Evolutionary conservation across 2,329 filamentous ascomycete species (phyloP), one percentile per base, ranked within the genome.

Genomic region (Cytospora mali): DNA sequence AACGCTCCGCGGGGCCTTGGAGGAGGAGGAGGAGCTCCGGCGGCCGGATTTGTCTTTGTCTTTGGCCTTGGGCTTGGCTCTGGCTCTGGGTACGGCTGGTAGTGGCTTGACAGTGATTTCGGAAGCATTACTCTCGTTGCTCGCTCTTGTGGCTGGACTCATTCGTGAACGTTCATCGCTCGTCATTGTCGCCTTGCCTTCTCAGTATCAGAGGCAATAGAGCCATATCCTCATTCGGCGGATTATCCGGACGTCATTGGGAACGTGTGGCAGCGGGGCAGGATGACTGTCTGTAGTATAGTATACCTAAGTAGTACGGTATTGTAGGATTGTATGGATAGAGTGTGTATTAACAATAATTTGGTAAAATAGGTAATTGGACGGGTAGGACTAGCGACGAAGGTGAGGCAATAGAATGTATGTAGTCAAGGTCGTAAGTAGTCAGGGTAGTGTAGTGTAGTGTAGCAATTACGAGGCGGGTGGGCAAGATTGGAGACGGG

Each of bases 81-180:
- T n/a, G n/a, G 72, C 56, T 75, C 66, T 33, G 71, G 73, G 35
- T 64, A 64, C 25, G 72, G 71, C 62, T 73, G 75, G 61, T 25
- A 65, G 63, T 58, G 81, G 81, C 75, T 81, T 86, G 68, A 87
- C 78, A 46, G 89, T 92, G 71, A 86, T 83, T 71, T 81, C 83
- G 66, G 88, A 90, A 70, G 84, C 83, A 76, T 83, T 85, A 78
- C 87, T 90, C 70, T 86, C 83, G 71, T 84, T 84, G 77, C 84
- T 86, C 68, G 84, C 84, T 81, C 84, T 87, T 77, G 85, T 85
- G 68, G 82, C 78, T 67, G 87, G 88, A 79, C 83, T 87, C 82
- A 88, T 84, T 77, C 87, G 88, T 76, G 81, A 80, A 71, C 79
- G 78, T 74, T 90, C 87, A 79, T 88, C 84, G 76, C 83, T 85